Conservation (phyloP, 352 stramenopile genomes). For the Phytophthora europaea region DNA sequence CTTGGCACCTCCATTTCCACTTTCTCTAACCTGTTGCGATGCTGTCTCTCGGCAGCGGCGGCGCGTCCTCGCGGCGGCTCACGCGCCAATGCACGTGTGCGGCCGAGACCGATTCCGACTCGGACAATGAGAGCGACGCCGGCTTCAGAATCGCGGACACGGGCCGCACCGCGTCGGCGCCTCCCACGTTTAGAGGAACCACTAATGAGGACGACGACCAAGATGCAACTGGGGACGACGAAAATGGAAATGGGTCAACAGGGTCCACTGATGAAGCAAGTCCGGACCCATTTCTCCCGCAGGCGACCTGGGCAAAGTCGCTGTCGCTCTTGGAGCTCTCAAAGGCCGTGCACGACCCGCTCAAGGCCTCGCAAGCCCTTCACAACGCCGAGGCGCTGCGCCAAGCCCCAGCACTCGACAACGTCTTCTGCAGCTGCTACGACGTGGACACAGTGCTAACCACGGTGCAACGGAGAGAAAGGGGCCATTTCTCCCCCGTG, state of each 20-base stretch:
- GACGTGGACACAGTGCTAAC: conserved; percentile 74
- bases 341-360: conserved; percentile 55
- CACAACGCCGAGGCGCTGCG: conserved; percentile 79
- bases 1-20: conserved; percentile 9
- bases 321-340: conserved; percentile 46
- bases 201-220: conserved; percentile 3
- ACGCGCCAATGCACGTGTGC: conserved; percentile 77
- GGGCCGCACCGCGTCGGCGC: conserved; percentile 15
- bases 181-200: conserved; percentile 8
- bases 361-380: conserved; percentile 74
- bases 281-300: conserved; percentile 7
- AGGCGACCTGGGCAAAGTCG: conserved; percentile 33
- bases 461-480: conserved; percentile 68
- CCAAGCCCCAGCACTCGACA: conserved; percentile 66
- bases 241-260: conserved; percentile 17
- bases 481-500: conserved; percentile 66
- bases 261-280: neutral
- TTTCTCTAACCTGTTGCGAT: conserved; percentile 13
- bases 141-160: conserved; percentile 4
- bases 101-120: conserved; percentile 79
- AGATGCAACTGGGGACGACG: neutral
- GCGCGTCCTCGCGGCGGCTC: conserved; percentile 25
- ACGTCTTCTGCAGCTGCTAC: conserved; percentile 85
- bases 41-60: conserved; percentile 10
- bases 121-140: conserved; percentile 61